Percentiles rank a stretch among this genome's conserved stretches.
Conservation (phyloP, 169 alveolate genomes). For the Plasmodium coatneyi region DNA sequence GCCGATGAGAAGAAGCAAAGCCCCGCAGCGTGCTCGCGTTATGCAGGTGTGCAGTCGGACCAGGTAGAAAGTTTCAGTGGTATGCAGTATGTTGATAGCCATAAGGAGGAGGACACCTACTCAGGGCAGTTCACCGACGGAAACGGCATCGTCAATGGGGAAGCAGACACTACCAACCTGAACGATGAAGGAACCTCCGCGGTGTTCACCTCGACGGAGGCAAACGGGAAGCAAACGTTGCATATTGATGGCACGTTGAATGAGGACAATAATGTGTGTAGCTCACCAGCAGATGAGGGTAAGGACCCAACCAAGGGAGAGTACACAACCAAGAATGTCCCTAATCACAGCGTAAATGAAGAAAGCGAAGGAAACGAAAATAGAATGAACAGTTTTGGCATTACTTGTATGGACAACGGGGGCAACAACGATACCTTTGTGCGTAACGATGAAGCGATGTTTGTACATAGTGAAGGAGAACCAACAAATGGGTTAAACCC, state of each 20-base stretch:
- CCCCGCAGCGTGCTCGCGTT: not conserved
- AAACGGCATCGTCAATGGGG: not conserved
- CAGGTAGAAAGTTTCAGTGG: not conserved
- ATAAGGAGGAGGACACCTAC: not conserved
- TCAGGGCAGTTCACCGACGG: not conserved
- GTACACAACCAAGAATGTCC: not conserved
- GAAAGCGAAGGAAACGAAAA: not conserved
- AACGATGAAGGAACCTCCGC: not conserved
- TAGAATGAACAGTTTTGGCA: not conserved
- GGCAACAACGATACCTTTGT: not conserved
- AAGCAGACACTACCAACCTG: not conserved
- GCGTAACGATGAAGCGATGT: not conserved
- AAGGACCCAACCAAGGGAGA: not conserved
- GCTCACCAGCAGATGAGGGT: not conserved
- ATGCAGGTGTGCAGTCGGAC: not conserved
- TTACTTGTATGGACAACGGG: not conserved
- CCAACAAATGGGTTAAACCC: not conserved
- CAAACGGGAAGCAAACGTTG: not conserved
- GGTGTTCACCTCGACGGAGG: not conserved
- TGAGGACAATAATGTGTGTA: not conserved
- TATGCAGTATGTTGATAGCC: not conserved
- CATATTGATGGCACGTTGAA: not conserved
- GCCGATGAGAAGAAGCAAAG: not conserved
- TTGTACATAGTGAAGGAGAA: not conserved
- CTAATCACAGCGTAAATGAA: not conserved